phyloP scores from a whole-genome alignment of 768 basidiomycete genomes.

The Amanita inopinata region DNA sequence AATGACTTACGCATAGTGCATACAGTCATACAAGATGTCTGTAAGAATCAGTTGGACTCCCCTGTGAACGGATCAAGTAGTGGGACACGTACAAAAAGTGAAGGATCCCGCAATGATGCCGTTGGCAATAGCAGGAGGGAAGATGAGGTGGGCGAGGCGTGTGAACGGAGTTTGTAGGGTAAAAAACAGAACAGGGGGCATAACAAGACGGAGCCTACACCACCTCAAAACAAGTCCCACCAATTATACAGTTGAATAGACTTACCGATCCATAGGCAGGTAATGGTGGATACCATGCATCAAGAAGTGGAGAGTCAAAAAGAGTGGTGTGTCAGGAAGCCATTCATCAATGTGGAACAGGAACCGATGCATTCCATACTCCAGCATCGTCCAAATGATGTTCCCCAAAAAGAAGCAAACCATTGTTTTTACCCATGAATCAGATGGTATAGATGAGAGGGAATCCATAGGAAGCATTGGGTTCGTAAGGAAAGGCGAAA shows the following conservation, averaged over 20 bases:
- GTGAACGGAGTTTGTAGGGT: constrained; percentile 81
- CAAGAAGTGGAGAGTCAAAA: constrained; percentile 83
- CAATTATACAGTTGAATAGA: constrained; percentile 7
- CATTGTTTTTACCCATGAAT: constrained; percentile 43
- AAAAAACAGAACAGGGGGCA: constrained; percentile 86
- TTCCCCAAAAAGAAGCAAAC: constrained; percentile 78
- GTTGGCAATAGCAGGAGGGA: constrained; percentile 81
- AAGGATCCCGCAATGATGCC: constrained; percentile 84
- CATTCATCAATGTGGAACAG: constrained; percentile 89
- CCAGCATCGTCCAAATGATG: constrained; percentile 88
- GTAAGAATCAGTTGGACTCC: constrained; percentile 6
- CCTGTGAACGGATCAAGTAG: neutral
- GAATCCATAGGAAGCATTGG: constrained; percentile 46
- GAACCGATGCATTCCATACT: constrained; percentile 92
- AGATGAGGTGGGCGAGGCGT: constrained; percentile 67
- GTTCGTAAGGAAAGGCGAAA: constrained; percentile 51
- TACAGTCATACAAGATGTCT: constrained; percentile 82
- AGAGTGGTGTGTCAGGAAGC: constrained; percentile 75
- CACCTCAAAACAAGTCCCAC: neutral
- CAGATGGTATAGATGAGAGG: constrained; percentile 36
- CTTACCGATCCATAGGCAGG: constrained; percentile 88
- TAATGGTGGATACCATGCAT: constrained; percentile 97
- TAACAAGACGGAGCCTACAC: constrained; percentile 79
- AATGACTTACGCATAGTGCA: constrained; percentile 80
- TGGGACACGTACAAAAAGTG: constrained; percentile 50